These are phyloP conservation scores for Calonectria pauciramosa DNA, from an alignment of 2,329 filamentous ascomycete species.

Conservation along the genomic window DNA sequence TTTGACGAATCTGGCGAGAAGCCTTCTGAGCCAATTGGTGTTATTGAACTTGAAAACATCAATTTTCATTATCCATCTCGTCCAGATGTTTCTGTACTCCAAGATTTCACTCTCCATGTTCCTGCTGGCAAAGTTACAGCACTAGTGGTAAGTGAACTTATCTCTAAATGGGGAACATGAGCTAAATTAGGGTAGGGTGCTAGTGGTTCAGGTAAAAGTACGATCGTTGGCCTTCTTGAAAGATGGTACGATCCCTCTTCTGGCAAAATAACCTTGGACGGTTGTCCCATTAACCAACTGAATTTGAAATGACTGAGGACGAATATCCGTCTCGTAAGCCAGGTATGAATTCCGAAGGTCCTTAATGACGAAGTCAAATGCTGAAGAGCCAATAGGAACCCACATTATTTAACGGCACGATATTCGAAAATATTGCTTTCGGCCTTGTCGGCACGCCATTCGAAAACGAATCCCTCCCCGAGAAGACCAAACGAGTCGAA, in stretches of 20 bases:
- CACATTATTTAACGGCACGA: slow-evolving; percentile 56
- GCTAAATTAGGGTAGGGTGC: slow-evolving; percentile 40
- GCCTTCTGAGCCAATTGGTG: slow-evolving; percentile 46
- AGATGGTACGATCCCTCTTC: slow-evolving; percentile 50
- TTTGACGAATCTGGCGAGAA: slow-evolving; percentile 49
- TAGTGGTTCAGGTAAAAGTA: slow-evolving; percentile 53
- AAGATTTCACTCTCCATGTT: slow-evolving; percentile 57
- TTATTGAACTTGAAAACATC: slow-evolving; percentile 56
- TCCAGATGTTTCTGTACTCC: slow-evolving; percentile 56
- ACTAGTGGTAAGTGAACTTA: slow-evolving; percentile 49
- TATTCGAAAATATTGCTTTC: slow-evolving; percentile 66
- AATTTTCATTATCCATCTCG: slow-evolving; percentile 61
- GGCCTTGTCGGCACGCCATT: slow-evolving; percentile 58
- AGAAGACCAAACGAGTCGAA: slow-evolving; percentile 56
- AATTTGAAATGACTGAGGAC: slow-evolving; percentile 53
- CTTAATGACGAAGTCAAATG: background rate
- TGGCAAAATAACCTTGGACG: slow-evolving; percentile 50
- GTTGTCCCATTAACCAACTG: slow-evolving; percentile 44
- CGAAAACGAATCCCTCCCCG: slow-evolving; percentile 48
- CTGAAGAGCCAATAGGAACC: slow-evolving; percentile 46
- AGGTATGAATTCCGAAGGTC: background rate
- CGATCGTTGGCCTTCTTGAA: slow-evolving; percentile 52
- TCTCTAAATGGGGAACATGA: background rate
- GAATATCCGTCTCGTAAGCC: slow-evolving; percentile 38
- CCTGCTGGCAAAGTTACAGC: slow-evolving; percentile 61